Conservation (phyloP, 2,329 filamentous ascomycete genomes). For the Ophiostoma triangulosporum region DNA sequence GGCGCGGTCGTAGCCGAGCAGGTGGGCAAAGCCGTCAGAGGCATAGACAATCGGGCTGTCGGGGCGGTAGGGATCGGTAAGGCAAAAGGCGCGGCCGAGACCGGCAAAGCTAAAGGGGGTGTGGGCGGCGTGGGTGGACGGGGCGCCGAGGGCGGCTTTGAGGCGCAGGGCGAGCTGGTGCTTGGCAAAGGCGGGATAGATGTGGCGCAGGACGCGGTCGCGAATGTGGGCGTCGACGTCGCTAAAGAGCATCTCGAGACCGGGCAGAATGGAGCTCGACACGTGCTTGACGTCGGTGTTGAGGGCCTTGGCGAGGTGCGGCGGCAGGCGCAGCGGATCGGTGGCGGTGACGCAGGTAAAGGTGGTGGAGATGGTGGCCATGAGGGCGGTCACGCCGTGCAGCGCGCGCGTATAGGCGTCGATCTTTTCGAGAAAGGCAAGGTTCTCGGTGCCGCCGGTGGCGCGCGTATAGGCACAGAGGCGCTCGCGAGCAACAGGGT, state of each 20-base stretch:
- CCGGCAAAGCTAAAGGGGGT: conserved; percentile 22
- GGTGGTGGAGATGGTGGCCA: conserved; percentile 24
- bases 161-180: conserved; percentile 32
- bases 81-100: conserved; percentile 43
- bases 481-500: conserved; percentile 31
- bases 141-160: conserved; percentile 30
- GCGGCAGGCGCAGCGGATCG: conserved; percentile 29
- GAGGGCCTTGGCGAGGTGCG: conserved; percentile 26
- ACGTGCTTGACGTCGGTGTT: conserved; percentile 33
- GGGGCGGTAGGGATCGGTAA: conserved; percentile 36
- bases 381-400: conserved; percentile 24
- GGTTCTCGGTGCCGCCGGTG: conserved; percentile 32
- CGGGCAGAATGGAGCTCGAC: conserved; percentile 30
- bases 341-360: conserved; percentile 26
- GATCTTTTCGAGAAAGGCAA: conserved; percentile 36
- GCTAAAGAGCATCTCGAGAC: conserved; percentile 28
- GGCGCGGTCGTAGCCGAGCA: conserved; percentile 32
- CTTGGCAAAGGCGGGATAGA: conserved; percentile 37
- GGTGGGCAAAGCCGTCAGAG: conserved; percentile 34
- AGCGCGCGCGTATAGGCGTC: conserved; percentile 31
- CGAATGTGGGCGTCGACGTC: conserved; percentile 28
- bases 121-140: conserved; percentile 17
- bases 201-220: conserved; percentile 26
- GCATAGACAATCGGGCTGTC: conserved; percentile 38
- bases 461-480: conserved; percentile 36